Conservation (phyloP, 2,329 filamentous ascomycete genomes). For the Exophiala oligosperma region DNA sequence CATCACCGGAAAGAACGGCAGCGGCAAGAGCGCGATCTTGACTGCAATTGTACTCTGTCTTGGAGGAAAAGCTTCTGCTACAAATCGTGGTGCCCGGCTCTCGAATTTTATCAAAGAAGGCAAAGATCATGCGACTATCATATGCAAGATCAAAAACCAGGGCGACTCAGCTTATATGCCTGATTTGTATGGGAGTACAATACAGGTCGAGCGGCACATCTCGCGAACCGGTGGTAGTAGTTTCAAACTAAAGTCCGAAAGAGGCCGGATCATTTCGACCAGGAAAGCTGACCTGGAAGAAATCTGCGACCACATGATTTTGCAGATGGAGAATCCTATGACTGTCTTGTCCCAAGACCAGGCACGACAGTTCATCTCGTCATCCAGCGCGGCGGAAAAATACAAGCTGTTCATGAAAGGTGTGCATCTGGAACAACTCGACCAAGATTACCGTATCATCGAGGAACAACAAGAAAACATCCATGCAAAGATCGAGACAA, state of each 20-base stretch:
- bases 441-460: slow-evolving; percentile 85
- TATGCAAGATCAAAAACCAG: slow-evolving; percentile 87
- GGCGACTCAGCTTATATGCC: slow-evolving; percentile 81
- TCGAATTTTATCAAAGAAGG: slow-evolving; percentile 92
- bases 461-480: slow-evolving; percentile 75
- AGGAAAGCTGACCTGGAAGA: slow-evolving; percentile 88
- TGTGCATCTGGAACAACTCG: slow-evolving; percentile 87
- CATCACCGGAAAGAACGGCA: slow-evolving; percentile 95
- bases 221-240: slow-evolving; percentile 61
- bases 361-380: slow-evolving; percentile 87
- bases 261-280: slow-evolving; percentile 67
- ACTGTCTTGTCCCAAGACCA: slow-evolving; percentile 95
- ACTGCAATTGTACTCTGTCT: slow-evolving; percentile 91
- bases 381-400: slow-evolving; percentile 77
- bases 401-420: slow-evolving; percentile 97
- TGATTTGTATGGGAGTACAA: slow-evolving; percentile 78
- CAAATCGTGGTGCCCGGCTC: slow-evolving; percentile 85
- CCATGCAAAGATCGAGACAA: slow-evolving; percentile 61
- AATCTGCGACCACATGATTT: slow-evolving; percentile 86
- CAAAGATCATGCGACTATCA: slow-evolving; percentile 69
- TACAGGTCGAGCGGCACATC: slow-evolving; percentile 90
- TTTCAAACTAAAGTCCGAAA: slow-evolving; percentile 81
- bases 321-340: slow-evolving; percentile 96
- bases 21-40: slow-evolving; percentile 92
- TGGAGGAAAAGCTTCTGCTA: slow-evolving; percentile 90